phyloP scores from a whole-genome alignment of 169 alveolate genomes.

The Cardiosporidium cionae region DNA sequence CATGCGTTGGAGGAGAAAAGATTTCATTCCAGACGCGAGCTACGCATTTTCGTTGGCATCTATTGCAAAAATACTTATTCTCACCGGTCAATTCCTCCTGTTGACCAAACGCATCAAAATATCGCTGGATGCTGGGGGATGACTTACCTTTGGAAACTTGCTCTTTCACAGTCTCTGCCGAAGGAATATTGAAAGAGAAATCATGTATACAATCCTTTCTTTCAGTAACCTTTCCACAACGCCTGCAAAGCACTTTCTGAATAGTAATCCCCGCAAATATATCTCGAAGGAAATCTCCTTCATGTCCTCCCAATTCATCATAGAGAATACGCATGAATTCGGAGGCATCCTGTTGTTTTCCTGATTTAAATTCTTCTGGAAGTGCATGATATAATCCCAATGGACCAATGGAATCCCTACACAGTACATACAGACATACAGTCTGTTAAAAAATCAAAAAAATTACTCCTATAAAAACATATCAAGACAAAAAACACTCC shows the following conservation, averaged over 20 bases:
- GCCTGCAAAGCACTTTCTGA: constrained; percentile 52
- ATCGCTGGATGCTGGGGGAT: constrained; percentile 41
- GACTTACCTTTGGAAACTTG: constrained; percentile 11
- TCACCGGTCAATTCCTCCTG: constrained; percentile 56
- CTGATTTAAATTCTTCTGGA: constrained; percentile 38
- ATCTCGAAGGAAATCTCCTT: constrained; percentile 42
- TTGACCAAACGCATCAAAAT: constrained; percentile 48
- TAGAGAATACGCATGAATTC: constrained; percentile 48
- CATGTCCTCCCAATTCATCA: constrained; percentile 49
- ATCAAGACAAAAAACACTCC: too few species aligned
- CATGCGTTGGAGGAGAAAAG: constrained; percentile 66
- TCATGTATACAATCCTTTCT: constrained; percentile 53
- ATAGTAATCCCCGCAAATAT: constrained; percentile 59
- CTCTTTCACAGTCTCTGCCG: constrained; percentile 1
- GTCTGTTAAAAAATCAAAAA: too few species aligned
- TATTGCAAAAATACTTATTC: constrained; percentile 52
- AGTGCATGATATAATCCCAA: constrained; percentile 5
- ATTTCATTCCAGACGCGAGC: constrained; percentile 65
- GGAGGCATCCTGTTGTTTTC: constrained; percentile 63
- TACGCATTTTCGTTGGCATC: constrained; percentile 48
- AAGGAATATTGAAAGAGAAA: constrained; percentile 44
- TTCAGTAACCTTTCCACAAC: constrained; percentile 43
- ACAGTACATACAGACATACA: too few species aligned
- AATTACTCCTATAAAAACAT: too few species aligned
- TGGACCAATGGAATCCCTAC: not conserved